A percentile compares a stretch with the other conserved stretches of the same genome.
Conservation (phyloP, 2,329 filamentous ascomycete genomes). For the Clarireedia monteithiana region DNA sequence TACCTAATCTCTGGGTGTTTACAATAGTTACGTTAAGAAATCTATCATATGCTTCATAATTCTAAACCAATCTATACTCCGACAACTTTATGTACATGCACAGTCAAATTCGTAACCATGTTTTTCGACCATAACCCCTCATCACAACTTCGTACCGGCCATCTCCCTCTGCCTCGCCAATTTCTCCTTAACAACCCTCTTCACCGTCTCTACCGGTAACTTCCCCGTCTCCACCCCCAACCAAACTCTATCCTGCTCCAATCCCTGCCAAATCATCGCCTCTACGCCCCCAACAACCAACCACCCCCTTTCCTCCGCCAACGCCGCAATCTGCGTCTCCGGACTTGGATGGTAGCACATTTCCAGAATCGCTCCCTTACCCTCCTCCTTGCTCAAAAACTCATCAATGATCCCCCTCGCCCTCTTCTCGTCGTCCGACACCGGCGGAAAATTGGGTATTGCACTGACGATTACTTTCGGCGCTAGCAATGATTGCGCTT, state of each 20-base stretch:
- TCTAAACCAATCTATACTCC: too few relatives aligned
- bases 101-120: neutral
- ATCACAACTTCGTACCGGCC: neutral
- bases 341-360: conserved; percentile 28
- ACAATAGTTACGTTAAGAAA: too few relatives aligned
- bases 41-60: too few relatives aligned
- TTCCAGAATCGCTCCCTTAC: conserved; percentile 23
- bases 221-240: conserved; percentile 50
- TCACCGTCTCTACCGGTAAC: conserved; percentile 52
- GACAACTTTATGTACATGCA: neutral
- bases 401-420: conserved; percentile 39
- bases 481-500: conserved; percentile 49
- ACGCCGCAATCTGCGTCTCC: conserved; percentile 20
- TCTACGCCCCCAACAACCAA: conserved; percentile 22
- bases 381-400: conserved; percentile 32
- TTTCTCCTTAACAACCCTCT: conserved; percentile 38
- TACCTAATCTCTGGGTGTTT: too few relatives aligned
- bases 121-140: neutral
- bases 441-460: conserved; percentile 69
- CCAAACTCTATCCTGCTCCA: conserved; percentile 27
- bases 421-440: conserved; percentile 51
- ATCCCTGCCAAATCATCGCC: conserved; percentile 28
- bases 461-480: conserved; percentile 66
- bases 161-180: conserved; percentile 4
- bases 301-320: conserved; percentile 19